Conservation (phyloP, 108 stramenopile genomes). For the Thalassiosira profunda region DNA sequence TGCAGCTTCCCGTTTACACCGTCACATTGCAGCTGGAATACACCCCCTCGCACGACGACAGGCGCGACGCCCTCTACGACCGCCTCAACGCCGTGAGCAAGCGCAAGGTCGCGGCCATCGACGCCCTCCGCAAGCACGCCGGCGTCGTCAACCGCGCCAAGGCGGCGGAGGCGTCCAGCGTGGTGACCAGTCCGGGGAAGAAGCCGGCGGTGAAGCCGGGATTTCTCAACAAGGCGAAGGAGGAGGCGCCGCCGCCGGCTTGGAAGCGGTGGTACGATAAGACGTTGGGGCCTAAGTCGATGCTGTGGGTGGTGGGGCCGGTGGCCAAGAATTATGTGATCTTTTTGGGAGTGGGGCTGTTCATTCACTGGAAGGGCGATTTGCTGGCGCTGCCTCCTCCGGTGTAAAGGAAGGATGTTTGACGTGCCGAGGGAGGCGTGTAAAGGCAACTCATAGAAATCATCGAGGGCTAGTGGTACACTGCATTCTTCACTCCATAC, state of each 20-base stretch:
- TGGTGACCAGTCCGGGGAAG: too few relatives aligned
- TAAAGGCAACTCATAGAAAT: too few relatives aligned
- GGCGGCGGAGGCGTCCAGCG: constrained; percentile 14
- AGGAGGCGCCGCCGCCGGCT: constrained; percentile 12
- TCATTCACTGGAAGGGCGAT: constrained; percentile 82
- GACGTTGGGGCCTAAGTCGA: constrained; percentile 70
- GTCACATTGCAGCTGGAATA: constrained; percentile 65
- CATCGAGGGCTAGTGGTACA: too few relatives aligned
- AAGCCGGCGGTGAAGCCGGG: constrained; percentile 71
- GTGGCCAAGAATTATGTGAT: constrained; percentile 80
- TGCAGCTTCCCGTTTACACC: constrained; percentile 57
- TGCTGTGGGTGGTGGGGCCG: constrained; percentile 63
- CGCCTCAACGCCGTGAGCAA: constrained; percentile 74
- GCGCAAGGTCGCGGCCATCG: constrained; percentile 70
- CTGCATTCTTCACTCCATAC: too few relatives aligned
- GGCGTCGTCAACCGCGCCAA: constrained; percentile 49
- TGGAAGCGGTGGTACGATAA: constrained; percentile 66
- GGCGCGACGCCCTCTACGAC: constrained; percentile 77
- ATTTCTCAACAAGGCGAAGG: constrained; percentile 72
- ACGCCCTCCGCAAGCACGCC: constrained; percentile 66
- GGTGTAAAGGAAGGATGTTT: constrained; percentile 44
- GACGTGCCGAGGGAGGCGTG: too few relatives aligned
- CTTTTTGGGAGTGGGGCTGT: constrained; percentile 67
- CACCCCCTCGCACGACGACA: constrained; percentile 77
- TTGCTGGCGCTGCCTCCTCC: constrained; percentile 81